Percentiles rank a stretch among this genome's conserved stretches.
Conservation (phyloP, 169 alveolate species). For the Perkinsus marinus region DNA sequence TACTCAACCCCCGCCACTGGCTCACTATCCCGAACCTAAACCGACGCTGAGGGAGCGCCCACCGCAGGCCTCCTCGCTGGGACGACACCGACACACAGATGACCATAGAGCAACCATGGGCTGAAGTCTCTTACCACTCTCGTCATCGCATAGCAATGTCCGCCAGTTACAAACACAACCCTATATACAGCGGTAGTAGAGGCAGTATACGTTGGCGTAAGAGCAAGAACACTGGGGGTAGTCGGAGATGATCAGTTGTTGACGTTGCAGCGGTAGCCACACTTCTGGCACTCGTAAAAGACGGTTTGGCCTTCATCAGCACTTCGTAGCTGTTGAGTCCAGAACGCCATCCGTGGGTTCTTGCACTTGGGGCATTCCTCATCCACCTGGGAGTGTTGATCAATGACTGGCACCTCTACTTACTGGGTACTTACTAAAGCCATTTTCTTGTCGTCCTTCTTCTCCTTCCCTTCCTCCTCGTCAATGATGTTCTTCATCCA, state of each 20-base stretch:
- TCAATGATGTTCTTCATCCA: background rate
- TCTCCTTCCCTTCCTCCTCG: background rate
- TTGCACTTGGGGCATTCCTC: conserved; percentile 7
- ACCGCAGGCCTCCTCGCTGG: too few relatives aligned
- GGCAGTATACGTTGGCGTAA: background rate
- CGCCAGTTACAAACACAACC: background rate
- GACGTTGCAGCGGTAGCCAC: background rate
- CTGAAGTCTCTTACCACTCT: background rate
- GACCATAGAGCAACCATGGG: background rate
- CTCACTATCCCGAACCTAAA: too few relatives aligned
- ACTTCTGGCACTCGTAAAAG: conserved; percentile 3
- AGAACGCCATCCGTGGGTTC: background rate
- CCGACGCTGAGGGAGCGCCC: too few relatives aligned
- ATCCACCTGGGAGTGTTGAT: background rate
- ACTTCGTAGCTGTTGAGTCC: background rate
- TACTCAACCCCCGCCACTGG: background rate
- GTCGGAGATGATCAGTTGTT: background rate
- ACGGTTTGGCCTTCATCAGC: conserved; percentile 6
- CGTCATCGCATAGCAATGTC: background rate
- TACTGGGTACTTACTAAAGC: background rate
- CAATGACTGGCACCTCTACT: background rate
- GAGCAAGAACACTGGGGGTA: background rate
- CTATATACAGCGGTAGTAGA: background rate
- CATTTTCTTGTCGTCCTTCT: background rate
- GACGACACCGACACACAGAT: too few relatives aligned